Base-by-base conservation (phyloP, 2,329 filamentous ascomycete genomes). In the Colletotrichum aenigma region DNA sequence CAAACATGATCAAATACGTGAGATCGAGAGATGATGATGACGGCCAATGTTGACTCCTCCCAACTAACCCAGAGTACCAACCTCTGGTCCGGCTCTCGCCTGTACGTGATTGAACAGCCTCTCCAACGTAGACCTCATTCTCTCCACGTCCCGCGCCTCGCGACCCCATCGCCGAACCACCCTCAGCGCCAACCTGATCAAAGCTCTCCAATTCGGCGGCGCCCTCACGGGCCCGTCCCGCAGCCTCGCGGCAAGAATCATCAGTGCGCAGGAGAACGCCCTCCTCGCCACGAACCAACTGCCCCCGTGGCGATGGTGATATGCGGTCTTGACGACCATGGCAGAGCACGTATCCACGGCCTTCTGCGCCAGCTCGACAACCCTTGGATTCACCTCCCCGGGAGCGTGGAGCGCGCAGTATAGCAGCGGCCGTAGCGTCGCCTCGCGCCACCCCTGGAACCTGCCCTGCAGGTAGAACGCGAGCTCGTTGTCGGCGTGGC, bases 401-500 rank as follows among this genome's bases (percentile, higher is more conserved):
- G 71, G 66, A 6, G 48, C 18, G 62, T 78, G 77, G 9, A 78
- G 67, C 10, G 61, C 76, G 60, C 62, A 77, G 68, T 77, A 78
- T 7, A 75, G 66, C 9, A 77, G 21, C 24, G 76, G 77, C 12
- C 77, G 67, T 30, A 77, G 74, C 6, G 74, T 74, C 24, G 67
- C 74, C 30, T 78, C 76, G 26, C 74, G 74, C 76, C 77, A 78
- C 9, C 67, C 65, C 21, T 72, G 55, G 16, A 74, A 71, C 10
- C 77, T 71, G 34, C 74, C 74, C 38, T 77, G 68, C 4, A 78
- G 66, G 28, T 74, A 71, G 36, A 67, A 66, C n/a, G 70, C 69
- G 65, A 75, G 67, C 30, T 78, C 77, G n/a, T 78, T 71, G 69
- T 75, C 48, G 3, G 77, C 68, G 21, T 56, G 32, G 9, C 18